These are phyloP conservation scores for Phytophthora hybrid DNA, from an alignment of 352 stramenopile species.

Conservation along the genomic window DNA sequence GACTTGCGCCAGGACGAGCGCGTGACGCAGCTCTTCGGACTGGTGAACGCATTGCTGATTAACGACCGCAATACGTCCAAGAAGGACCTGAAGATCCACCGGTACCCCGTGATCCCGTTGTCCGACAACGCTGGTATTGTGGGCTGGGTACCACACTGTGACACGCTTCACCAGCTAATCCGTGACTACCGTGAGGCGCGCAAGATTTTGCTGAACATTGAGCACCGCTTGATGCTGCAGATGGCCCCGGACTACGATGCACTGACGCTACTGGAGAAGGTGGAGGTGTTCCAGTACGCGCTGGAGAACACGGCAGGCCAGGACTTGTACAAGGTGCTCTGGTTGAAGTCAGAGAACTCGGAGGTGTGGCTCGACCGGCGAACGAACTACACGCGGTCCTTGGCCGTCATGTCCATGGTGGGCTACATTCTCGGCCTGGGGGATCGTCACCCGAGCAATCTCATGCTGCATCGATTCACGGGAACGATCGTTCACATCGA, in stretches of 20 bases:
- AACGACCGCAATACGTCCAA: conserved; percentile 97
- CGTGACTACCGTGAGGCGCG: conserved; percentile 92
- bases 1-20: conserved; percentile 99
- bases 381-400: conserved; percentile 97
- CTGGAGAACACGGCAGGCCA: conserved; percentile 95
- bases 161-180: conserved; percentile 99
- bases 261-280: conserved; percentile 97
- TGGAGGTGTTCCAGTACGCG: conserved; percentile 97
- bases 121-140: conserved; percentile 98
- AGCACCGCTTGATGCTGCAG: conserved; percentile 92
- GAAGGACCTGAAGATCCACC: conserved; percentile 97
- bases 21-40: conserved; percentile 99
- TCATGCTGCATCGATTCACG: conserved; percentile 99
- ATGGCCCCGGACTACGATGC: conserved; percentile 96
- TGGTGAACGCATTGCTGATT: conserved; percentile 99
- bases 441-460: conserved; percentile 99
- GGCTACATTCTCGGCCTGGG: conserved; percentile 99
- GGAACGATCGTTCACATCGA: conserved; percentile 98
- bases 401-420: conserved; percentile 99
- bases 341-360: conserved; percentile 97
- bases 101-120: conserved; percentile 98
- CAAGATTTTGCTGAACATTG: conserved; percentile 94
- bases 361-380: conserved; percentile 98
- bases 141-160: conserved; percentile 98
- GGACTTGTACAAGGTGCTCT: conserved; percentile 97